Percentiles rank a stretch among this genome's conserved stretches.
Conservation (phyloP, 139 green algal genomes). For the Picochlorum sp. region DNA sequence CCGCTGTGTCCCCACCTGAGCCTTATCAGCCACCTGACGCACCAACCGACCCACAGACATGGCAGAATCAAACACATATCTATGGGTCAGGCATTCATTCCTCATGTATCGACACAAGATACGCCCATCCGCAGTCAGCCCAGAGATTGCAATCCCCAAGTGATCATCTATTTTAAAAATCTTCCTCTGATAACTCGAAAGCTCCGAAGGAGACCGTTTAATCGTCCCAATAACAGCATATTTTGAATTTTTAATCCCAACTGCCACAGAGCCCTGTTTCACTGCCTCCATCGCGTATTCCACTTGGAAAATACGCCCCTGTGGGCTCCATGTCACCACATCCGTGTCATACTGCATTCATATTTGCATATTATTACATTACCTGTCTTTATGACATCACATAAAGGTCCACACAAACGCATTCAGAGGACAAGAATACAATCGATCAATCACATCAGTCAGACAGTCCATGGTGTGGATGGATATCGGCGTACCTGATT, state of each 20-base stretch:
- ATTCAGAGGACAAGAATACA: too few species aligned
- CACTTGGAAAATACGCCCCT: conserved; percentile 90
- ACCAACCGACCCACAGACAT: conserved; percentile 83
- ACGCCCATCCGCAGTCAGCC: conserved; percentile 88
- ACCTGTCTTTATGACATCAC: too few species aligned
- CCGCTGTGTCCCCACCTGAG: conserved; percentile 80
- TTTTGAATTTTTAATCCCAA: conserved; percentile 82
- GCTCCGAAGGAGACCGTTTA: conserved; percentile 79
- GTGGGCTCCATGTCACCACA: conserved; percentile 91
- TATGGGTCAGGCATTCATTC: conserved; percentile 91
- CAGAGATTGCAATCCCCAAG: conserved; percentile 91
- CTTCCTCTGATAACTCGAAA: conserved; percentile 86
- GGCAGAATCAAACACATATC: conserved; percentile 84
- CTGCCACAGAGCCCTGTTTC: conserved; percentile 90
- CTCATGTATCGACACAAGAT: conserved; percentile 93
- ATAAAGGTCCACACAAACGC: too few species aligned
- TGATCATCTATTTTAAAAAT: conserved; percentile 97
- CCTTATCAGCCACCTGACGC: conserved; percentile 83
- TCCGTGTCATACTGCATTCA: conserved; percentile 91
- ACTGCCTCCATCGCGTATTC: conserved; percentile 99
- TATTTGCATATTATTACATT: too few species aligned
- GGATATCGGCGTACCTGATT: neutral
- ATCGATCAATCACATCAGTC: neutral
- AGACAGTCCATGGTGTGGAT: too few species aligned
- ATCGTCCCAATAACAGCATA: conserved; percentile 87